Percentiles rank a stretch among this genome's conserved stretches.
Evolutionary conservation across 768 basidiomycete genomes (phyloP).

Genomic region (Gyrodon lividus): DNA sequence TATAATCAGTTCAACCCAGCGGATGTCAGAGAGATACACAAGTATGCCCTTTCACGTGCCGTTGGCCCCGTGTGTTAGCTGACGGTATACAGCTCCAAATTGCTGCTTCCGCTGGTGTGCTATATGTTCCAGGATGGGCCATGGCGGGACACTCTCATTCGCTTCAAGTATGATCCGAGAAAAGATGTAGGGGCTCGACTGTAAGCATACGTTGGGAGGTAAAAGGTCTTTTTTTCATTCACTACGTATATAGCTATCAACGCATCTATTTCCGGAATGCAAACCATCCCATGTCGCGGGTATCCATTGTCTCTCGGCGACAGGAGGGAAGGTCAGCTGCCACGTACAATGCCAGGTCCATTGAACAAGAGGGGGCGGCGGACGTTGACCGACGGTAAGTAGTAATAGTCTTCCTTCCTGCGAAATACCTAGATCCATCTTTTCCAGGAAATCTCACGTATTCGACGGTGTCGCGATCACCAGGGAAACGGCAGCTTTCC

Average conservation of each 20-base stretch:
- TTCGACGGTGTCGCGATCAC: constrained; percentile 84
- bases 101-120: constrained; percentile 73
- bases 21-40: constrained; percentile 71
- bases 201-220: constrained; percentile 45
- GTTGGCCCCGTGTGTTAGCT: not conserved
- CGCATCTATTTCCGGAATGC: constrained; percentile 88
- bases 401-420: not conserved
- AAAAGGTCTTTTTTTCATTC: not conserved
- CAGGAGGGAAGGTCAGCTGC: constrained; percentile 40
- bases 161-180: constrained; percentile 88
- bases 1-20: constrained; percentile 73
- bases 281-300: constrained; percentile 74
- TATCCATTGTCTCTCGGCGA: constrained; percentile 71
- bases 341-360: constrained; percentile 28
- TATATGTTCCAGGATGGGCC: constrained; percentile 95
- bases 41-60: constrained; percentile 48
- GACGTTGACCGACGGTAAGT: constrained; percentile 33
- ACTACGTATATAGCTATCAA: constrained; percentile 70
- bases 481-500: constrained; percentile 89
- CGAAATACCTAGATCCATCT: not conserved
- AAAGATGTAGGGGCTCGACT: constrained; percentile 68
- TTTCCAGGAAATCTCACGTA: constrained; percentile 65
- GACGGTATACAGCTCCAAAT: constrained; percentile 61
- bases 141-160: constrained; percentile 86
- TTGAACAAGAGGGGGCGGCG: constrained; percentile 33